Base-by-base conservation (phyloP, 257 asterid species). In the Ballota nigra region DNA sequence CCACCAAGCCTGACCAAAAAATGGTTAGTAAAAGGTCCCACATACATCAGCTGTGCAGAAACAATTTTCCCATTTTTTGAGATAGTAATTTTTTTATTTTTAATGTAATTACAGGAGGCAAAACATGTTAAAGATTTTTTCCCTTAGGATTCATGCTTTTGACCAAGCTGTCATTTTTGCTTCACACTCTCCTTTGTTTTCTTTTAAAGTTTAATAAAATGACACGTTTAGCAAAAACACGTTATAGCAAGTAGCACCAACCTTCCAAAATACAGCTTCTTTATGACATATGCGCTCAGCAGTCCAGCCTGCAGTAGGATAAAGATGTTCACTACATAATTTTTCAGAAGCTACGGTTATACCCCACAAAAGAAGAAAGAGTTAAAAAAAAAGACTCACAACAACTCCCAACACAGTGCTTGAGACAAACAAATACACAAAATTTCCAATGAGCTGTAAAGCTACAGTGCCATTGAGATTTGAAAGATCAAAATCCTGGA, bases 201-300 rank as follows among this genome's bases (percentile, higher is more conserved):
- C 34, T 31, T 31, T 31, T 3, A 31, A 31, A 2, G 2, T 31
- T 4, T 2, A 31, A 2, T 4, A 31, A 31, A 31, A 31, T 31
- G 6, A 4, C 34, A 31, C 34, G 4, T 31, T 2, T 31, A 31
- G 34, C 15, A 57, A 40, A 51, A 55, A 8, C 43, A 68, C 10
- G 26, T 33, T 31, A 41, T 13, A 56, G 56, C 9, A 40, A 67
- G 10, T 9, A 34, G 47, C 22, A 71, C 81, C 51, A 55, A 86
- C 92, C 89, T 86, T 76, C 92, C 92, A 65, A 86, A 86, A 68
- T 84, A 86, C 34, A 86, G 83, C 78, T 80, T 86, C 85, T 86
- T 86, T 72, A 86, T 86, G 78, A 78, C 63, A 73, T 86, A 86
- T 13, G 92, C 92, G 20, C 89, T 86, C 36, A 86, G 85, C 75